phyloP scores from a whole-genome alignment of 352 stramenopile species.

The Phytopythium helicoides region DNA sequence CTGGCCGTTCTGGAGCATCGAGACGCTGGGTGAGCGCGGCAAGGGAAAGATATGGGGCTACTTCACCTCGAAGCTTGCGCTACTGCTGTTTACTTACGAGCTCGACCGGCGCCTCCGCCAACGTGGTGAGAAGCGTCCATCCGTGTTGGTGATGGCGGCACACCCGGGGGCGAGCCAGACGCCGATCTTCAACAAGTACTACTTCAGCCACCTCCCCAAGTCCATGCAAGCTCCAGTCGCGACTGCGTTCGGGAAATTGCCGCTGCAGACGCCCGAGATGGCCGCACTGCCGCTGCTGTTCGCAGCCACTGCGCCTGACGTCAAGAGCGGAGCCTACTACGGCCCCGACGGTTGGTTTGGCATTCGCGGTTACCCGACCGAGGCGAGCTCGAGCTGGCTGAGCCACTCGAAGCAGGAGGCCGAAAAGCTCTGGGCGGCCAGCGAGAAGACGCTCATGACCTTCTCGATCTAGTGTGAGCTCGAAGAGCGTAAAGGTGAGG shows the following conservation, averaged over 20 bases:
- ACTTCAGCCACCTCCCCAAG: conserved; percentile 15
- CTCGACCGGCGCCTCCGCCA: conserved; percentile 43
- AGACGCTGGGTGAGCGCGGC: conserved; percentile 18
- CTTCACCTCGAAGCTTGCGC: conserved; percentile 23
- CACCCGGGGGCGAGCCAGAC: conserved; percentile 24
- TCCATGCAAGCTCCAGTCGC: conserved; percentile 32
- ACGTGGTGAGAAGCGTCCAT: conserved; percentile 15
- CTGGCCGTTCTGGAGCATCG: conserved; percentile 13
- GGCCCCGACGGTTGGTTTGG: conserved; percentile 8
- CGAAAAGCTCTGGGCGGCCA: conserved; percentile 34
- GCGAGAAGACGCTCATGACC: conserved; percentile 24
- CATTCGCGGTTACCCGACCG: conserved; percentile 25
- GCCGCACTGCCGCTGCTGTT: conserved; percentile 16
- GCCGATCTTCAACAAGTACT: conserved; percentile 19
- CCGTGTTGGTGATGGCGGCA: conserved; percentile 25
- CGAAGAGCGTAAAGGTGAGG: too few species aligned
- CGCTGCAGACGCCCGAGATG: conserved; percentile 15
- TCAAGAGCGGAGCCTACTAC: conserved; percentile 9
- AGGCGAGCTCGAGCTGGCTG: conserved; percentile 19
- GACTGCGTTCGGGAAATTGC: conserved; percentile 14
- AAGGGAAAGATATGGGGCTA: conserved; percentile 17
- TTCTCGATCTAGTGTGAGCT: conserved; percentile 9
- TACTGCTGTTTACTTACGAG: conserved; percentile 85
- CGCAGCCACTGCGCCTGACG: conserved; percentile 2
- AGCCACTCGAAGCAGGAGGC: conserved; percentile 24